These are phyloP conservation scores for Uncinocarpus reesii DNA, from an alignment of 2,329 filamentous ascomycete genomes.

Conservation along the genomic window DNA sequence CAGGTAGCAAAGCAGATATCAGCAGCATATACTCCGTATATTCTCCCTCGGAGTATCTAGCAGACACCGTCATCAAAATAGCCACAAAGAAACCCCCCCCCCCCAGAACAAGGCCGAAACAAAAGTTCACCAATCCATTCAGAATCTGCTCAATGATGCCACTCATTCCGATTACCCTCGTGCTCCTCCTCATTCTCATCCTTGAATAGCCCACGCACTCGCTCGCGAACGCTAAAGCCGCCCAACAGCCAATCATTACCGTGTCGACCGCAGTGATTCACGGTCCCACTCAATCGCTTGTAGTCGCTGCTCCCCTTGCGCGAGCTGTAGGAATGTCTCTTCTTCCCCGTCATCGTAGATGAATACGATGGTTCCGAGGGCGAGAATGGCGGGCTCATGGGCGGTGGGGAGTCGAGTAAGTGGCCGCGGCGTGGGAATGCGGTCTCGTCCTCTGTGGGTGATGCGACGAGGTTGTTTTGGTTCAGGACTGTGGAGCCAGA, in stretches of 20 bases:
- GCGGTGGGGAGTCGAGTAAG: conserved; percentile 16
- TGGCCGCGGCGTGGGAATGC: background rate
- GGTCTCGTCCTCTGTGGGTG: conserved; percentile 9
- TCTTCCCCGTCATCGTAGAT: conserved; percentile 9
- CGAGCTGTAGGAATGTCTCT: conserved; percentile 16
- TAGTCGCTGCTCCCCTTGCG: conserved; percentile 26
- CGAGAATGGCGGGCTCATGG: conserved; percentile 11
- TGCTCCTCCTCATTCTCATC: conserved; percentile 16
- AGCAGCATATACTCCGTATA: too few species aligned
- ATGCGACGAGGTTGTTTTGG: conserved; percentile 15
- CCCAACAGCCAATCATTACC: conserved; percentile 45
- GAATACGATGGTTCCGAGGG: background rate
- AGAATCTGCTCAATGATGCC: conserved; percentile 2
- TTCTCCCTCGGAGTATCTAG: too few species aligned
- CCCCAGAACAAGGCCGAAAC: background rate
- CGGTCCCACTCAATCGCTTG: conserved; percentile 32
- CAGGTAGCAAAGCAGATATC: too few species aligned
- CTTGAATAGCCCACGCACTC: conserved; percentile 28
- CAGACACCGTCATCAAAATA: too few species aligned
- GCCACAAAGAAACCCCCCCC: too few species aligned
- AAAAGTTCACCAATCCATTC: background rate
- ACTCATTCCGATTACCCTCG: background rate
- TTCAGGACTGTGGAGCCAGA: conserved; percentile 13
- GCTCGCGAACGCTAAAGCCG: conserved; percentile 39
- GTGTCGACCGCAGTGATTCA: conserved; percentile 41